Conservation (phyloP, 1,139 yeast genomes). For the Geotrichum bryndzae region DNA sequence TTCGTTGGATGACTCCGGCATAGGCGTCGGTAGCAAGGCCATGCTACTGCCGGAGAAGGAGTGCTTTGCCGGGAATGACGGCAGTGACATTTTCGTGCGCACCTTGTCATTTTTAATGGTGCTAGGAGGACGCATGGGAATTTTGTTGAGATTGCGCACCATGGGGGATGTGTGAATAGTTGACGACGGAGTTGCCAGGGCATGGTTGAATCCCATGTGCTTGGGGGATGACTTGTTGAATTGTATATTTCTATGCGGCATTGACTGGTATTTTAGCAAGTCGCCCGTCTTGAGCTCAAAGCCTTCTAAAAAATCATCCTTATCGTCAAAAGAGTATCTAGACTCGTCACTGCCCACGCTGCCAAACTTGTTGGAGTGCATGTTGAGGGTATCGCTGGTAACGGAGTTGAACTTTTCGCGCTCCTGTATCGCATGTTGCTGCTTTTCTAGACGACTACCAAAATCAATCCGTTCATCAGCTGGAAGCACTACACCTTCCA, state of each 20-base stretch:
- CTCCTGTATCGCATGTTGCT: conserved; percentile 10
- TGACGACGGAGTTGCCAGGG: too few relatives aligned
- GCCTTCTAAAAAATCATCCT: conserved; percentile 25
- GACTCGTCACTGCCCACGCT: conserved; percentile 13
- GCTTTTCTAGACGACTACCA: conserved; percentile 5
- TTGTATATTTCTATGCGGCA: conserved; percentile 25
- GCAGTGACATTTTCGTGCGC: conserved; percentile 15
- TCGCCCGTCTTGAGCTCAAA: conserved; percentile 24
- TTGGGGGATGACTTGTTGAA: conserved; percentile 16
- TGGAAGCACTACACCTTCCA: conserved; percentile 17
- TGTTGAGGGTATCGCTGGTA: background rate
- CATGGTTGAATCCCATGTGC: background rate
- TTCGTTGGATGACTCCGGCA: conserved; percentile 13
- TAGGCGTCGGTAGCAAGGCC: background rate
- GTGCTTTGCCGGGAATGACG: conserved; percentile 5
- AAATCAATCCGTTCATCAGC: conserved; percentile 12
- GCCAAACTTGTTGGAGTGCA: conserved; percentile 2
- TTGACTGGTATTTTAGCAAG: conserved; percentile 11
- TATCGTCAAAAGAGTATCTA: conserved; percentile 2
- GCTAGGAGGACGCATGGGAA: background rate
- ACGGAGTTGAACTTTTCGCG: conserved; percentile 1
- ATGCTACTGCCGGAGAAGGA: background rate
- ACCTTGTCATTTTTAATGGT: conserved; percentile 9
- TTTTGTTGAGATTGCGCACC: background rate
- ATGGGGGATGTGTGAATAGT: background rate